Base-by-base conservation (phyloP, 2,329 filamentous ascomycete species). In the Microthyrium microscopicum region DNA sequence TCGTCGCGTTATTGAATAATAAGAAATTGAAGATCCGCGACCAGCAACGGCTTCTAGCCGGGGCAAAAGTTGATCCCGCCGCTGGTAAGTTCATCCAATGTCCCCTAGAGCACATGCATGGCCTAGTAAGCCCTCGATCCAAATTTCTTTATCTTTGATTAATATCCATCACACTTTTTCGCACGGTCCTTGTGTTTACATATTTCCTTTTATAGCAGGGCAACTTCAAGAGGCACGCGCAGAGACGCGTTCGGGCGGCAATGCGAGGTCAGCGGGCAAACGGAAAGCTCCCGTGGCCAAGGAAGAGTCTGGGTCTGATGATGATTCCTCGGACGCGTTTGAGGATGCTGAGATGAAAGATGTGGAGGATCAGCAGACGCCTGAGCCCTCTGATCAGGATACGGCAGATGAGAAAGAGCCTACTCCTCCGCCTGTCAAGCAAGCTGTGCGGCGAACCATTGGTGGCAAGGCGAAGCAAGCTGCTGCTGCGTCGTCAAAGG, bases 21-120 rank as follows among this genome's bases (percentile, higher is more conserved):
- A 87, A 87, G 58, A 85, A 85, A 53, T 59, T 75, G 33, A 84
- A 80, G 54, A 84, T 85, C 31, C 59, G 79, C 27, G 69, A 83
- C 16, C 34, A 36, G 15, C 34, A 36, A 24, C 34, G 28, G n/a
- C 6, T 36, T 5, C 21, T 36, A 4, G 21, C 8, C 25, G 31
- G 20, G 3, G 34, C 34, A 18, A 25, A 31, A 26, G 48, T 55
- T 8, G 50, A 53, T 32, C 44, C 47, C 29, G 27, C 41, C 8
- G 44, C 40, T 30, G 48, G 52, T 54, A 39, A 31, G 46, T 32
- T 19, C 12, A 11, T 11, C n/a, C 13, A 9, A 28, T 11, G 13
- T 22, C 7, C 17, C 32, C 11, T 25, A 26, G n/a, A n/a, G 16
- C 12, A 29, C 29, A 21, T 36, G 26, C 29, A 4, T 24, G 52